Evolutionary conservation across 176 grass and related monocot genomes (phyloP).

Genomic region (Otatea glauca): DNA sequence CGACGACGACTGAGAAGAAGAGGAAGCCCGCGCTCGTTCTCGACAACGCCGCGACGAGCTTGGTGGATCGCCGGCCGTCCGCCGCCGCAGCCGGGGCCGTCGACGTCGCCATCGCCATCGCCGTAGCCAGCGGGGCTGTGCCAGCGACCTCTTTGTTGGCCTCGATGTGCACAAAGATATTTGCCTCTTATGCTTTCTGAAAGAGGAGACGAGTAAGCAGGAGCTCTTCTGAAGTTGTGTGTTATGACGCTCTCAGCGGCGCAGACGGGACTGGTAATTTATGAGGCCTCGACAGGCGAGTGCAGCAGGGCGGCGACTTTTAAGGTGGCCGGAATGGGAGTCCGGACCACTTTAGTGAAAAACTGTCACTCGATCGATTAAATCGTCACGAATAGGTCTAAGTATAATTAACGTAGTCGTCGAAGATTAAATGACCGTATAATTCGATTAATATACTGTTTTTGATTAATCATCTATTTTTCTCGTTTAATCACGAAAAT

Average conservation of each 20-base stretch:
- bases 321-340: too few species aligned
- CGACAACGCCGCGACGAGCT: slow-evolving; percentile 14
- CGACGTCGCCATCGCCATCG: slow-evolving; percentile 17
- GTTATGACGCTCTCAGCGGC: slow-evolving; percentile 14
- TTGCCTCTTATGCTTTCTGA: background rate
- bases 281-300: background rate
- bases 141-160: background rate
- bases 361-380: too few species aligned
- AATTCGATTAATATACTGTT: too few species aligned
- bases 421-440: too few species aligned
- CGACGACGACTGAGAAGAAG: slow-evolving; percentile 43
- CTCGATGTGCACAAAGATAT: background rate
- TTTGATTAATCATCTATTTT: too few species aligned
- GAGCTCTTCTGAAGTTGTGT: background rate
- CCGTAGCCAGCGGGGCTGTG: background rate
- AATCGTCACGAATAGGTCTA: too few species aligned
- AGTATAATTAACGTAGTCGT: too few species aligned
- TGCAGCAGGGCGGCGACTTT: too few species aligned
- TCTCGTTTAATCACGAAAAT: too few species aligned
- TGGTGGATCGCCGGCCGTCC: background rate
- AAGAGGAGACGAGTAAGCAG: background rate
- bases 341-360: too few species aligned
- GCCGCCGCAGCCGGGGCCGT: background rate
- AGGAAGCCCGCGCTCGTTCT: slow-evolving; percentile 48
- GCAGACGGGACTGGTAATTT: slow-evolving; percentile 12